Evolutionary conservation across 345 rosid genomes (phyloP), one percentile per base, ranked within the genome.

Genomic region (Barbarea vulgaris): DNA sequence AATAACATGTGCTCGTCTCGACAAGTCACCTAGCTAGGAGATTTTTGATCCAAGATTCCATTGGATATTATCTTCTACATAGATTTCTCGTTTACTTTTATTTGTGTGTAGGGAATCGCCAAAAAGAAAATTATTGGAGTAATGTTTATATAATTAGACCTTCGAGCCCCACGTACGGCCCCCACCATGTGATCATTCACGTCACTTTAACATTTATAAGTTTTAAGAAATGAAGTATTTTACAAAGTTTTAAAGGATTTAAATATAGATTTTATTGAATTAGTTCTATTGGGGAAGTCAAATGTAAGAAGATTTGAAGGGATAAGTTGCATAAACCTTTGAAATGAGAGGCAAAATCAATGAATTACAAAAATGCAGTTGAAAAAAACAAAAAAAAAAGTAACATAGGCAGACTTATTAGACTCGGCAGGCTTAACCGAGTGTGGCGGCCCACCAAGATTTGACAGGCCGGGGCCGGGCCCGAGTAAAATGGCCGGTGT

Each of bases 21-120:
- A 64, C 77, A 73, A 63, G 62, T 63, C 22, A 73, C 55, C 64
- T 25, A 73, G 63, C 64, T 25, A 13, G 18, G 39, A 60, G 25
- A 39, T 63, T 53, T 60, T 50, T 48, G 15, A 27, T n/a, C 14
- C 36, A 47, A 31, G 24, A 57, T 30, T 56, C 9, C 19, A 56
- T 46, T 44, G 46, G 72, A 34, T 19, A 21, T 47, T 17, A 15
- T 64, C 25, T 24, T 52, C 31, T 12, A 22, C 14, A 22, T 21
- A 24, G 27, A 21, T 50, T 50, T 50, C 14, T 18, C 10, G 10
- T 18, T 19, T 50, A 7, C 2, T 22, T 44, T 19, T 10, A 3
- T 19, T 50, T 50, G 1, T 50, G 27, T 9, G 3, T 19, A 44
- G 3, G 50, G 9, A 15, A n/a, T 44, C 1, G 17, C 22, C 54